Evolutionary conservation across 2,329 filamentous ascomycete genomes (phyloP).

Genomic region (Sphaceloma murrayae): DNA sequence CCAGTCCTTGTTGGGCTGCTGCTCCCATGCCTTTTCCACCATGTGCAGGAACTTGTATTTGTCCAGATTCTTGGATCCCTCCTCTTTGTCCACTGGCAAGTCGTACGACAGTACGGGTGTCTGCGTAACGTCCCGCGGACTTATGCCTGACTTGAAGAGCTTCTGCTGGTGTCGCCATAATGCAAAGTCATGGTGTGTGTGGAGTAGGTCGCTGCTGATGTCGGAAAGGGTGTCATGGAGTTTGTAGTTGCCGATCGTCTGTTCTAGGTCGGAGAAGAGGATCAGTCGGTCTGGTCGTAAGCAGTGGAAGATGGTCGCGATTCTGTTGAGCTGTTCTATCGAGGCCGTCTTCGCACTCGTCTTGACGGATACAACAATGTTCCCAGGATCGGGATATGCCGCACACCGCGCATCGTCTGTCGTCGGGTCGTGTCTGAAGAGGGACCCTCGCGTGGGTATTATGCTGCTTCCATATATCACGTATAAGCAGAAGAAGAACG

Average conservation of each 20-base stretch:
- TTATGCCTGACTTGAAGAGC: constrained; percentile 16
- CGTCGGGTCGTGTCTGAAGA: constrained; percentile 10
- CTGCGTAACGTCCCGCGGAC: constrained; percentile 18
- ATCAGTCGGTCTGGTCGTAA: constrained; percentile 29
- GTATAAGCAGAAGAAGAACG: constrained; percentile 13
- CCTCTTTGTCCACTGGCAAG: neutral
- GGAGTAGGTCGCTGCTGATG: constrained; percentile 24
- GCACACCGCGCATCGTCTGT: constrained; percentile 14
- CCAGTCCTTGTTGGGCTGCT: constrained; percentile 39
- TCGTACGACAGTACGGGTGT: constrained; percentile 14
- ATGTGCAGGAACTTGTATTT: constrained; percentile 46
- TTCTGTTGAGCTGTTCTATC: constrained; percentile 11
- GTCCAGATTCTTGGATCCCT: constrained; percentile 30
- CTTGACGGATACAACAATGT: constrained; percentile 15
- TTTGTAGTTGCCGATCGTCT: constrained; percentile 42
- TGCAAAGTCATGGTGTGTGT: constrained; percentile 21
- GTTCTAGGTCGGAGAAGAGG: constrained; percentile 51
- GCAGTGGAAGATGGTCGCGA: constrained; percentile 15
- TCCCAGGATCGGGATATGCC: constrained; percentile 16
- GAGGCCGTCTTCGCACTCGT: constrained; percentile 12
- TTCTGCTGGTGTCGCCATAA: constrained; percentile 21
- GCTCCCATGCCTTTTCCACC: constrained; percentile 39
- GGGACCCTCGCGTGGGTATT: constrained; percentile 11
- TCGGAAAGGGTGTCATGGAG: constrained; percentile 43
- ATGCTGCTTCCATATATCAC: constrained; percentile 9